Conservation (phyloP, 1,139 yeast species). For the Candida buenavistaensis region DNA sequence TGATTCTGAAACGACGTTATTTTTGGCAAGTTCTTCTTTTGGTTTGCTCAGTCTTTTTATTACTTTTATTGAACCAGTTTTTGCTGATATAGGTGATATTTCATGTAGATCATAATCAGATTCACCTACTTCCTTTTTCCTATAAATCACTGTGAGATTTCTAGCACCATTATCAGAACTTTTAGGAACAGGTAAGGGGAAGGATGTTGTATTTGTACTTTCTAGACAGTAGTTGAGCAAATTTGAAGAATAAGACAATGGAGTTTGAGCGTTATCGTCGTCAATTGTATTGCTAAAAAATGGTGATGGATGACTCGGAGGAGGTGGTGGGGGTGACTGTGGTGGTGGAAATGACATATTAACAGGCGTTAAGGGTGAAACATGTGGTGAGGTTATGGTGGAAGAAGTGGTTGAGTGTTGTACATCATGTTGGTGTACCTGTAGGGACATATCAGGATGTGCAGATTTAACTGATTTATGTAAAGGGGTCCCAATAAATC, state of each 20-base stretch:
- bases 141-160: constrained; percentile 17
- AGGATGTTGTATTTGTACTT: background rate
- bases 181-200: background rate
- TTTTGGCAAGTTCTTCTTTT: background rate
- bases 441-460: too few relatives aligned
- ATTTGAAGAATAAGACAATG: constrained; percentile 8
- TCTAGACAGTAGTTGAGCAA: constrained; percentile 5
- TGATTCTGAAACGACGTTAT: background rate
- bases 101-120: constrained; percentile 15
- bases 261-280: constrained; percentile 14
- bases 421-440: constrained; percentile 2
- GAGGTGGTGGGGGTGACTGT: constrained; percentile 4
- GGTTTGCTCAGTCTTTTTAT: background rate
- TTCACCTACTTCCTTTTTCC: constrained; percentile 9
- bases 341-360: background rate
- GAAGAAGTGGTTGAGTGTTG: background rate
- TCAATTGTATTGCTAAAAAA: constrained; percentile 11
- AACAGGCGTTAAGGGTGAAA: background rate
- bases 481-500: constrained; percentile 6
- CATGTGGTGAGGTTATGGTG: too few relatives aligned
- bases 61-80: constrained; percentile 3
- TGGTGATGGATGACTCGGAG: constrained; percentile 5
- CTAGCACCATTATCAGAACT: constrained; percentile 9
- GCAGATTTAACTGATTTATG: constrained; percentile 1
- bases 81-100: constrained; percentile 18